These are phyloP conservation scores for Hyphopichia burtonii DNA, from an alignment of 1,139 yeast genomes.

Conservation along the genomic window DNA sequence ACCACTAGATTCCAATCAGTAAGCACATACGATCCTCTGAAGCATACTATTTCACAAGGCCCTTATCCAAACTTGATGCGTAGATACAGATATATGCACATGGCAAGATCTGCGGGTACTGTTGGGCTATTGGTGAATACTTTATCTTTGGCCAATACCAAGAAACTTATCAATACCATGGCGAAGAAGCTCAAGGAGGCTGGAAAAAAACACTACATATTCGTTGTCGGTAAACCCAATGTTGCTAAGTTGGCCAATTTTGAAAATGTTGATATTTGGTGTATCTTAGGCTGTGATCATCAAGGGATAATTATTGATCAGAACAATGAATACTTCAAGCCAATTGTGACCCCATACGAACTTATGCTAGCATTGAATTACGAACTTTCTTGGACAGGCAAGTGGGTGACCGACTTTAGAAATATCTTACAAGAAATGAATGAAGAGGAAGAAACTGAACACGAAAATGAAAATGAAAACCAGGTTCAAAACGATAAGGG, in stretches of 20 bases:
- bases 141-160: constrained; percentile 72
- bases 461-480: constrained; percentile 20
- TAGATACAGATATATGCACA: constrained; percentile 81
- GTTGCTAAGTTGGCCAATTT: constrained; percentile 96
- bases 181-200: constrained; percentile 62
- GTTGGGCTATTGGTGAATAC: constrained; percentile 91
- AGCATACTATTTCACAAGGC: constrained; percentile 36
- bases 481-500: constrained; percentile 14
- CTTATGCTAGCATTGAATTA: constrained; percentile 72
- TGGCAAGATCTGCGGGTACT: constrained; percentile 88
- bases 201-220: constrained; percentile 87
- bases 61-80: constrained; percentile 79
- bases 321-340: constrained; percentile 77
- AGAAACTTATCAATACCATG: constrained; percentile 58
- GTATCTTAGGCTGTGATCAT: constrained; percentile 89
- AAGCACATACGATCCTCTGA: constrained; percentile 40
- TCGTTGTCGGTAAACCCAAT: constrained; percentile 98
- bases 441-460: constrained; percentile 12
- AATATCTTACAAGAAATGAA: constrained; percentile 40
- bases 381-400: constrained; percentile 84
- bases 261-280: constrained; percentile 90
- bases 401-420: constrained; percentile 84
- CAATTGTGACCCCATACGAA: constrained; percentile 93
- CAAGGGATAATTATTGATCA: constrained; percentile 87
- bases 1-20: constrained; percentile 66